A percentile compares a stretch with the other conserved stretches of the same genome.
Evolutionary conservation across 805 yeast genomes (phyloP).

Genomic region (Candida andamanensis): DNA sequence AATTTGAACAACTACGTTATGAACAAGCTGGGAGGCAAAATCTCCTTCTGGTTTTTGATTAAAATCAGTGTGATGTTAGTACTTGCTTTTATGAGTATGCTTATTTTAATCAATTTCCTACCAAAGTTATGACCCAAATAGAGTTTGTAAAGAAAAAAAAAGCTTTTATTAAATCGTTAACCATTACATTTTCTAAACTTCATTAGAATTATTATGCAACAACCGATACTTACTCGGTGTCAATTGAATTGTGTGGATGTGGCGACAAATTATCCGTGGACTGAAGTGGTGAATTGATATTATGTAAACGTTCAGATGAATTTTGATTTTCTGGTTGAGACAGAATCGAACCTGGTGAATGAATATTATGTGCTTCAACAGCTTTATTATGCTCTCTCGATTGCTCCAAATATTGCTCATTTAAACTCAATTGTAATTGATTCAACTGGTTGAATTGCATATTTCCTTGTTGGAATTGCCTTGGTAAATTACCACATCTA

Average conservation of each 20-base stretch:
- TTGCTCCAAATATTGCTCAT: constrained; percentile 8
- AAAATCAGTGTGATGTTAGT: constrained; percentile 24
- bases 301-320: no score
- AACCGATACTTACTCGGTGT: no score
- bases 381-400: no score
- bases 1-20: constrained; percentile 34
- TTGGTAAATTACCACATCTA: constrained; percentile 91
- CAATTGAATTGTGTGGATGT: no score
- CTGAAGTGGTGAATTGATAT: no score
- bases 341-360: no score
- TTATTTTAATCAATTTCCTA: constrained; percentile 28
- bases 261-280: no score
- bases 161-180: constrained; percentile 4
- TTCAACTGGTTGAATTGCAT: constrained; percentile 7
- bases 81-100: constrained; percentile 25
- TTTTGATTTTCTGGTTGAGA: no score
- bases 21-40: constrained; percentile 38
- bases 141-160: no score
- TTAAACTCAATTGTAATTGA: constrained; percentile 7
- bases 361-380: no score
- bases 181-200: constrained; percentile 6
- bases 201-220: constrained; percentile 5
- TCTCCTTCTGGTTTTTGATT: constrained; percentile 33
- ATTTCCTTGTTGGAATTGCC: constrained; percentile 51
- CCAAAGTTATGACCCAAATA: constrained; percentile 28